phyloP scores from a whole-genome alignment of 768 basidiomycete species.

The Pisolithus tinctorius region DNA sequence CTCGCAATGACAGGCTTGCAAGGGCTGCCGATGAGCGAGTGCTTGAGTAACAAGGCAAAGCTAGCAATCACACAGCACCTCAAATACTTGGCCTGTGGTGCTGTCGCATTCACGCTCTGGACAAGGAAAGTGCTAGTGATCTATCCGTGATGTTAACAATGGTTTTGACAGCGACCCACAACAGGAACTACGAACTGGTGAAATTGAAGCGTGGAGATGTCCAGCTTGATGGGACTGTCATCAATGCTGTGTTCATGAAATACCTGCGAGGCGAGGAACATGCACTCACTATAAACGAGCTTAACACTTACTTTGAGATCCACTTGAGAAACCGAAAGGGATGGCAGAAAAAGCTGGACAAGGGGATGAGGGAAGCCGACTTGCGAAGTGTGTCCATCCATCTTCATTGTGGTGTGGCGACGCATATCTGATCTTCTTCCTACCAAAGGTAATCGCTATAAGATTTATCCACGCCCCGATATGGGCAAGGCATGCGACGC shows the following conservation, averaged over 20 bases:
- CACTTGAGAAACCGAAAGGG: constrained; percentile 16
- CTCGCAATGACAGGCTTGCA: not conserved
- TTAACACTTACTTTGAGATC: constrained; percentile 14
- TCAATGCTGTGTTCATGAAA: constrained; percentile 1
- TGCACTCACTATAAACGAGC: constrained; percentile 5
- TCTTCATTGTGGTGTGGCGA: too few species aligned
- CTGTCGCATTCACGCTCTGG: not conserved
- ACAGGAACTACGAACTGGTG: constrained; percentile 27
- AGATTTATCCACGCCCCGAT: constrained; percentile 30
- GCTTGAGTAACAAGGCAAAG: not conserved
- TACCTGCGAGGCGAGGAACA: constrained; percentile 1
- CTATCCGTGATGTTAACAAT: too few species aligned
- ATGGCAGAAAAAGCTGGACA: constrained; percentile 20
- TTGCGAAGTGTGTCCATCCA: constrained; percentile 7
- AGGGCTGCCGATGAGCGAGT: not conserved
- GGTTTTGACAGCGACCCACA: too few species aligned
- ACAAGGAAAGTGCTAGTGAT: not conserved
- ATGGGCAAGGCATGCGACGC: constrained; percentile 21
- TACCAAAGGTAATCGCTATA: too few species aligned
- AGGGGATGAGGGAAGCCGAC: constrained; percentile 15
- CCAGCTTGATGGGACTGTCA: not conserved
- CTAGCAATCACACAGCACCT: not conserved
- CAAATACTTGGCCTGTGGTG: not conserved
- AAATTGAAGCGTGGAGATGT: constrained; percentile 19
- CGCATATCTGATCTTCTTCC: too few species aligned